Percentiles rank a stretch among this genome's conserved stretches.
Conservation (phyloP, 495 filamentous ascomycete genomes). For the Penicillium verhagenii region DNA sequence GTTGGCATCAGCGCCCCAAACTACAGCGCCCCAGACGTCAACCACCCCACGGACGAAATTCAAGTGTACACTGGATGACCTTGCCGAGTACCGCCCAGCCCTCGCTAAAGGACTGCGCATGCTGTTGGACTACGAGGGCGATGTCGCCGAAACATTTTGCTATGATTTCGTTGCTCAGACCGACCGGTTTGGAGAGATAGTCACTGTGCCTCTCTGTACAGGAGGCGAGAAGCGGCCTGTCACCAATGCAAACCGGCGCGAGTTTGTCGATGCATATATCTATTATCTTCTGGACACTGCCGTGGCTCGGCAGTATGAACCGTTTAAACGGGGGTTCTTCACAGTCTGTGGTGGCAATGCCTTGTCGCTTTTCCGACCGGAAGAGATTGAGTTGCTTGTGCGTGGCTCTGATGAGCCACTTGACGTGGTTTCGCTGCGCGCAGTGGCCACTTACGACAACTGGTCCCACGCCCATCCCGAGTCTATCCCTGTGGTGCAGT, state of each 20-base stretch:
- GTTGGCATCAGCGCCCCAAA: constrained; percentile 65
- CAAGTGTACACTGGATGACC: constrained; percentile 76
- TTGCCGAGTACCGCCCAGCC: constrained; percentile 77
- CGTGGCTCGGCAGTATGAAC: constrained; percentile 83
- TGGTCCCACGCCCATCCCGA: constrained; percentile 58
- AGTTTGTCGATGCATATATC: constrained; percentile 88
- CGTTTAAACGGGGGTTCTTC: constrained; percentile 93
- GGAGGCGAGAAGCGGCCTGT: constrained; percentile 75
- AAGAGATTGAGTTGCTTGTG: constrained; percentile 89
- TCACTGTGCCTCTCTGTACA: constrained; percentile 66
- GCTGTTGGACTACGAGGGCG: constrained; percentile 79
- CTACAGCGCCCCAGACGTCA: constrained; percentile 48
- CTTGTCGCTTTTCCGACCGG: constrained; percentile 84
- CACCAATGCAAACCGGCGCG: constrained; percentile 78
- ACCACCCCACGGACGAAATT: constrained; percentile 57
- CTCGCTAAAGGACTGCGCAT: constrained; percentile 75
- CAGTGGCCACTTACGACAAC: constrained; percentile 79
- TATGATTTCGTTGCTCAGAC: constrained; percentile 78
- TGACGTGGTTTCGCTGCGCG: constrained; percentile 72
- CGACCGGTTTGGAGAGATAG: constrained; percentile 72
- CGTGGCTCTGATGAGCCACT: constrained; percentile 85
- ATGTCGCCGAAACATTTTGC: constrained; percentile 80
- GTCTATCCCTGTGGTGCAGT: constrained; percentile 64
- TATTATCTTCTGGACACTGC: constrained; percentile 76
- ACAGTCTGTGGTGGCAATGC: constrained; percentile 91